Conservation (phyloP, 1,284 basidiomycete genomes). For the Ganoderma lucidum region DNA sequence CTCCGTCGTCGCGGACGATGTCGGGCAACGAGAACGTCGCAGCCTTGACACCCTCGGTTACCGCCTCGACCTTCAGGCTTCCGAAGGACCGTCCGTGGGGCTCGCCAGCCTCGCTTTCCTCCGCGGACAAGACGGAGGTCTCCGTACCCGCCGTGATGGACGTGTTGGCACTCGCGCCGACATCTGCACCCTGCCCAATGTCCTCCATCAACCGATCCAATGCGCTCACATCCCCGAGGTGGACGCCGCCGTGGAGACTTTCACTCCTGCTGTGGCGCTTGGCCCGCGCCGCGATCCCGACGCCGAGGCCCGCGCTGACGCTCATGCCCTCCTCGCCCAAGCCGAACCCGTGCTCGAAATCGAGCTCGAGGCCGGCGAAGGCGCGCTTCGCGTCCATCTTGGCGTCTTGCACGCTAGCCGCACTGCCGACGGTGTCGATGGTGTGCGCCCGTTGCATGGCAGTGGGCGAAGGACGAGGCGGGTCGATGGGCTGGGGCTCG, state of each 20-base stretch:
- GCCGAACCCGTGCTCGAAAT: conserved; percentile 36
- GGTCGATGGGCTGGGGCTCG: conserved; percentile 43
- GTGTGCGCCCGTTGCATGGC: conserved; percentile 37
- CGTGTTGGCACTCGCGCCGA: conserved; percentile 17
- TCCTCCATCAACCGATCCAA: conserved; percentile 82
- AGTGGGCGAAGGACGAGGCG: conserved; percentile 40
- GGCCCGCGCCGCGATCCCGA: conserved; percentile 27
- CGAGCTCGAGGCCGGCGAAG: conserved; percentile 39
- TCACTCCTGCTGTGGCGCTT: conserved; percentile 13
- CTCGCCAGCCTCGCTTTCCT: conserved; percentile 5
- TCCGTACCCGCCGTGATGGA: conserved; percentile 16
- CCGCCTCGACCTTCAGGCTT: conserved; percentile 40
- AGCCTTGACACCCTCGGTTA: conserved; percentile 44
- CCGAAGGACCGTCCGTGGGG: conserved; percentile 31
- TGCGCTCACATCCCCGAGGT: conserved; percentile 79
- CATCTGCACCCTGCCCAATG: conserved; percentile 55
- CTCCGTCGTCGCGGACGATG: conserved; percentile 33
- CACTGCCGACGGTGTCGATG: conserved; percentile 20
- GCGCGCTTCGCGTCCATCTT: conserved; percentile 30
- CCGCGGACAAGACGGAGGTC: conserved; percentile 14
- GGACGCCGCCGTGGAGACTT: conserved; percentile 36
- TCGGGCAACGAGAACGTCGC: conserved; percentile 43
- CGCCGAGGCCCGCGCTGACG: conserved; percentile 30
- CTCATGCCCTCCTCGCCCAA: conserved; percentile 30
- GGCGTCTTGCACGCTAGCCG: neutral